phyloP scores from a whole-genome alignment of 2,329 filamentous ascomycete species.

The Penicillium sp. region DNA sequence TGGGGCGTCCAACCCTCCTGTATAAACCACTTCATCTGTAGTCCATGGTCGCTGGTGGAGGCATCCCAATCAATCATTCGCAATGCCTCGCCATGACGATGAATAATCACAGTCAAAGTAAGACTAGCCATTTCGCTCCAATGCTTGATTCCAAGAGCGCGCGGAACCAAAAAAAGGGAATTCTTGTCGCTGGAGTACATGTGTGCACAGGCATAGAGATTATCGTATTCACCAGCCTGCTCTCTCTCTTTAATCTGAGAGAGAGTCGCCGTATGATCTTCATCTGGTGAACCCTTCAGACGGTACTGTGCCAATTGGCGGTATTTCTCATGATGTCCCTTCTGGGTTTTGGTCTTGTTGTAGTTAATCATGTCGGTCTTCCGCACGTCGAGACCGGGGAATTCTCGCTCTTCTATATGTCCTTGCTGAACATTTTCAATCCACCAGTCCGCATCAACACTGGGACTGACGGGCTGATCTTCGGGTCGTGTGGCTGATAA shows the following conservation, averaged over 20 bases:
- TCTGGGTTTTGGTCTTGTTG: constrained; percentile 35
- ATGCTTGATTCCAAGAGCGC: constrained; percentile 43
- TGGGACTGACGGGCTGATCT: constrained; percentile 32
- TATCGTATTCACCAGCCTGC: constrained; percentile 39
- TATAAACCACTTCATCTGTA: constrained; percentile 44
- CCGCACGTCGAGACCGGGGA: constrained; percentile 44
- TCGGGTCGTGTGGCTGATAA: constrained; percentile 30
- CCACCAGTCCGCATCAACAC: constrained; percentile 37
- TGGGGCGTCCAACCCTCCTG: constrained; percentile 48
- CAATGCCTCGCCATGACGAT: constrained; percentile 39
- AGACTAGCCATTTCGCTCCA: constrained; percentile 46
- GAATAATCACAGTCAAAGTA: constrained; percentile 47
- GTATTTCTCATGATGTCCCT: constrained; percentile 29
- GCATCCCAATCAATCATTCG: constrained; percentile 39
- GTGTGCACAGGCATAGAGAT: constrained; percentile 55
- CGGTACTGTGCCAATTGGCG: constrained; percentile 47
- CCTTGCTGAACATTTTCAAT: constrained; percentile 26
- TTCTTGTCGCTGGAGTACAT: constrained; percentile 55
- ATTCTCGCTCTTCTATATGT: constrained; percentile 27
- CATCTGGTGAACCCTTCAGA: constrained; percentile 40
- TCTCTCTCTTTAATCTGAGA: constrained; percentile 23
- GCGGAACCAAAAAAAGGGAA: constrained; percentile 49
- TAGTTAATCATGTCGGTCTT: constrained; percentile 51
- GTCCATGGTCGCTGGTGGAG: constrained; percentile 8
- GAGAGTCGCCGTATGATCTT: constrained; percentile 17